Percentiles rank a stretch among this genome's conserved stretches.
Evolutionary conservation across 192 early-diverging fungal species (phyloP).

Genomic region (Physocladia obscura): DNA sequence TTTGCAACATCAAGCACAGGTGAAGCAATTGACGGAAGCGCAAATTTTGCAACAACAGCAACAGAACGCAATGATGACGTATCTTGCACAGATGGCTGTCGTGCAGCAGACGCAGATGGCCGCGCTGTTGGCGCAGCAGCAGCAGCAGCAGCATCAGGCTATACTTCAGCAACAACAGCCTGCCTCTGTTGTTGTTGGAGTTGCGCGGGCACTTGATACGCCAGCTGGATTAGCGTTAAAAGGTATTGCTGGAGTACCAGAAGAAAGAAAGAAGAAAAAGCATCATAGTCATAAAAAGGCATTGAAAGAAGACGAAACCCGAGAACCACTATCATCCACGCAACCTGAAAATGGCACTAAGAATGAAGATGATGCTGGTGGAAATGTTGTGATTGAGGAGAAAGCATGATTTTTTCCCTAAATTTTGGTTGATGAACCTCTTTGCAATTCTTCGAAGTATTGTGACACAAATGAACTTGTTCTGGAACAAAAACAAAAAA

Average conservation of each 20-base stretch:
- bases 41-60: constrained; percentile 9
- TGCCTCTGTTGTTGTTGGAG: constrained; percentile 4
- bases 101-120: constrained; percentile 27
- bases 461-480: too few relatives aligned
- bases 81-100: constrained; percentile 21
- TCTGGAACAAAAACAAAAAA: too few relatives aligned
- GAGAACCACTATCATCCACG: too few relatives aligned
- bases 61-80: constrained; percentile 21
- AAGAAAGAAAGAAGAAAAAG: constrained; percentile 5
- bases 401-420: too few relatives aligned
- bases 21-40: constrained; percentile 9
- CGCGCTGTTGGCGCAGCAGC: constrained; percentile 13
- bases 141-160: constrained; percentile 4
- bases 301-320: too few relatives aligned
- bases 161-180: background rate
- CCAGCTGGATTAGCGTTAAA: background rate
- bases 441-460: too few relatives aligned
- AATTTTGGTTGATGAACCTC: too few relatives aligned
- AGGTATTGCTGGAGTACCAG: background rate
- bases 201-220: background rate
- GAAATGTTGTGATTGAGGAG: too few relatives aligned
- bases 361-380: too few relatives aligned
- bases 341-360: too few relatives aligned
- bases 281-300: too few relatives aligned
- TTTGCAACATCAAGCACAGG: background rate